Evolutionary conservation across 768 basidiomycete species (phyloP), one percentile per base, ranked within the genome.

Genomic region (Hebeloma cylindrosporum): DNA sequence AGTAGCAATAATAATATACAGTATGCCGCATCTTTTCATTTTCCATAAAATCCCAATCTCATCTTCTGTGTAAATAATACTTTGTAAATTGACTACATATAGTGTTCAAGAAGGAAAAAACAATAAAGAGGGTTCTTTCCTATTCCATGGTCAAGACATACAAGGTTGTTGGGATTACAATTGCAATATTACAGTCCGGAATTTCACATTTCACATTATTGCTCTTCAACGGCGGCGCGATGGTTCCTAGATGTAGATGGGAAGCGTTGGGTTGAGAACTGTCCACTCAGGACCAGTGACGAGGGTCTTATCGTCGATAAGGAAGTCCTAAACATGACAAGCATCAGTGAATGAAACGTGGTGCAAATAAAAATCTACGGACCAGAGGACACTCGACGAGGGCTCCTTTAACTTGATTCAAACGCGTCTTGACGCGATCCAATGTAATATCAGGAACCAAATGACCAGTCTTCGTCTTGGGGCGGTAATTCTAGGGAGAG

Each of bases 321-420:
- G 70, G 75, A 93, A 93, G 62, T 92, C 85, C 88, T 89, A 54
- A 16, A 39, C 8, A 39, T 33, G 40, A 23, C 43, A 44, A 27
- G 46, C n/a, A 18, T 5, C 34, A 42, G 47, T 9, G 14, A 44
- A 37, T 16, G 22, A 32, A 32, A 42, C 40, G 32, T 40, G 7
- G 18, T 10, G 2, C 8, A 45, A 18, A 31, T 17, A 29, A 18
- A n/a, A n/a, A n/a, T n/a, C n/a, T n/a, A 60, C 79, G 42, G 52
- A 89, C 87, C 60, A 90, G 58, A 32, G 88, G 86, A 55, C 77
- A 78, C 54, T 90, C 88, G 1, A 89, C 87, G n/a, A 89, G 62
- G 3, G 84, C 71, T 27, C 88, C 88, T 58, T 68, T 76, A 34
- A 90, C 82, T 58, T 81, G 71, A 14, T 70, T 65, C 31, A 97